Conservation (phyloP, 2,329 filamentous ascomycete genomes). For the Hypoxylon sp. region DNA sequence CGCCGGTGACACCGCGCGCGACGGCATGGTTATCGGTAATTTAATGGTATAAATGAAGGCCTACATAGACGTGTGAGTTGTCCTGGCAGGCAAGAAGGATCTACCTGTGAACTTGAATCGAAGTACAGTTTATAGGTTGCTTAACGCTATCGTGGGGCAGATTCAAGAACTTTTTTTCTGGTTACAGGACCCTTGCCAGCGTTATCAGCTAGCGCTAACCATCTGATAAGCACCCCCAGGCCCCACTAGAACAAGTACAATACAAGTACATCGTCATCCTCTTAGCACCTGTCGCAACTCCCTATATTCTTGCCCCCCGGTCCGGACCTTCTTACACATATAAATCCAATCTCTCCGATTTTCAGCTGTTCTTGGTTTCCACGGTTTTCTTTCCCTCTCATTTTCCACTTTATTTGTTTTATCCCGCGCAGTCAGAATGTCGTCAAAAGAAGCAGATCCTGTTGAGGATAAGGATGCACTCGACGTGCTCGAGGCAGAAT, state of each 20-base stretch:
- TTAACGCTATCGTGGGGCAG: conserved; percentile 35
- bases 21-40: conserved; percentile 70
- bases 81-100: not conserved
- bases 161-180: conserved; percentile 43
- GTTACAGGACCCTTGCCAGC: conserved; percentile 22
- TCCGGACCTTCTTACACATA: conserved; percentile 14
- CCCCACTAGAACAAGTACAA: conserved; percentile 12
- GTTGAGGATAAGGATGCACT: conserved; percentile 79
- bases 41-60: not conserved
- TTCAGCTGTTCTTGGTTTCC: conserved; percentile 2
- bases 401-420: not conserved
- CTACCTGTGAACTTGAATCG: not conserved
- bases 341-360: conserved; percentile 5
- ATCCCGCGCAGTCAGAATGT: conserved; percentile 53
- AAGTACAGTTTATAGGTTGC: conserved; percentile 18
- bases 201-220: conserved; percentile 35
- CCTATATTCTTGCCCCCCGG: conserved; percentile 23
- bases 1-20: conserved; percentile 82
- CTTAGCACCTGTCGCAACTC: conserved; percentile 30
- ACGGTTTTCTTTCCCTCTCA: not conserved
- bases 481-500: conserved; percentile 84
- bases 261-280: conserved; percentile 10
- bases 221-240: conserved; percentile 23
- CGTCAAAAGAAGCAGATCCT: conserved; percentile 59
- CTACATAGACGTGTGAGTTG: conserved; percentile 12